Conservation (phyloP, 2,329 filamentous ascomycete genomes). For the Colletotrichum sp. region DNA sequence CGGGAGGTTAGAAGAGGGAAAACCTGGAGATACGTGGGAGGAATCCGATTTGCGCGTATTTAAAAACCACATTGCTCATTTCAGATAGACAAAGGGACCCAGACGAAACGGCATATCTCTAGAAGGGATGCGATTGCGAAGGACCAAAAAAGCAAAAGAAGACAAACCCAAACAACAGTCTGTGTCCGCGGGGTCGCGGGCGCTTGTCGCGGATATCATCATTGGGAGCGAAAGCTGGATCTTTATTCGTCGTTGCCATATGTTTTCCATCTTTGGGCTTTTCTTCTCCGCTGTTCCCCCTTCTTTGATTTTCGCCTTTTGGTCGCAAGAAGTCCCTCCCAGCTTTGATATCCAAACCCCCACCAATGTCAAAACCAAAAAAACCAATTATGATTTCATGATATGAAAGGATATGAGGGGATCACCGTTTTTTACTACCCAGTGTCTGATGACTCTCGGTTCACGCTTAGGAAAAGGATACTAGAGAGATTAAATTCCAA, state of each 20-base stretch:
- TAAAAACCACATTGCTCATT: background rate
- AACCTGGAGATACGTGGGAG: background rate
- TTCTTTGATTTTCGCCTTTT: background rate
- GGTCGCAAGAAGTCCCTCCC: background rate
- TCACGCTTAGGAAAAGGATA: background rate
- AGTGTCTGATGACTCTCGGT: background rate
- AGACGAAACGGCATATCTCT: slow-evolving; percentile 2
- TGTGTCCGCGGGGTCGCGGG: background rate
- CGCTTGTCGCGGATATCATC: background rate
- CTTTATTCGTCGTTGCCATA: background rate
- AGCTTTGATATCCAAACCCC: slow-evolving; percentile 1
- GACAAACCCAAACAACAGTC: background rate
- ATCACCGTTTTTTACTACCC: background rate
- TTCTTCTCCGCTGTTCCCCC: background rate
- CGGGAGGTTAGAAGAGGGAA: background rate
- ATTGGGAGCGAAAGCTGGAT: slow-evolving; percentile 1
- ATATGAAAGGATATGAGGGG: slow-evolving; percentile 4
- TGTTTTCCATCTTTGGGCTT: background rate
- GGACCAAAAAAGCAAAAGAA: background rate
- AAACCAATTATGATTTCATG: slow-evolving; percentile 15
- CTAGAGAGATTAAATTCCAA: background rate
- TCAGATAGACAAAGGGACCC: slow-evolving; percentile 10
- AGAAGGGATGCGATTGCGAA: background rate
- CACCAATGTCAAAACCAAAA: background rate
- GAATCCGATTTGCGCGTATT: background rate